Evolutionary conservation across 2,329 filamentous ascomycete genomes (phyloP).

Genomic region (Cytospora chrysosperma): DNA sequence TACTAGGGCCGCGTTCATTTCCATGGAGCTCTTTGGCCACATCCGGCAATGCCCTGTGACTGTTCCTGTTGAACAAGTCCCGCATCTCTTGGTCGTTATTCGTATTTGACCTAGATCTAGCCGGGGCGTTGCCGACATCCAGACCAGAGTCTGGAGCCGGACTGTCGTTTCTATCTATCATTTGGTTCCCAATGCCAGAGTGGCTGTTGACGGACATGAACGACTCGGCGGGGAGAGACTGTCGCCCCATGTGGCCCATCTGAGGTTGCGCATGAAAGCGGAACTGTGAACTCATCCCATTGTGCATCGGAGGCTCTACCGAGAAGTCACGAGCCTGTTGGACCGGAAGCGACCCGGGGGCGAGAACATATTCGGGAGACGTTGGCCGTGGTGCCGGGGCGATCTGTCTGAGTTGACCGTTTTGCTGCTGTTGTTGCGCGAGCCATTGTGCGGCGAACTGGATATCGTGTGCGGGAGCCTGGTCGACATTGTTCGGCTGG

Average conservation of each 20-base stretch:
- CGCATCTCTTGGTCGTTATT: constrained; percentile 82
- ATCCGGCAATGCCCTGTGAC: constrained; percentile 65
- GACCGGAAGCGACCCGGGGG: constrained; percentile 49
- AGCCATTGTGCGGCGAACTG: constrained; percentile 51
- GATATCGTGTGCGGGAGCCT: constrained; percentile 43
- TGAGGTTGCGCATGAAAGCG: constrained; percentile 42
- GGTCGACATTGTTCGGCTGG: constrained; percentile 50
- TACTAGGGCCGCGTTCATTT: constrained; percentile 76
- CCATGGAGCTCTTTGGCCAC: constrained; percentile 74
- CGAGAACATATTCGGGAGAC: constrained; percentile 58
- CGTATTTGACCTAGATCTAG: constrained; percentile 65
- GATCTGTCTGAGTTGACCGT: constrained; percentile 45
- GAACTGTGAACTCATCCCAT: constrained; percentile 37
- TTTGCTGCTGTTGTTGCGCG: constrained; percentile 34
- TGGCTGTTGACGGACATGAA: constrained; percentile 37
- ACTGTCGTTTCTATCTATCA: constrained; percentile 59
- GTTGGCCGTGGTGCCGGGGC: constrained; percentile 43
- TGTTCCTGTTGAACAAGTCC: constrained; percentile 69
- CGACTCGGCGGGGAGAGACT: constrained; percentile 54
- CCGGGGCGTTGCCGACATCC: constrained; percentile 46
- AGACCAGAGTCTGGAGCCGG: constrained; percentile 56
- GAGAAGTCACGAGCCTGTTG: constrained; percentile 42
- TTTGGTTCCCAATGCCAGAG: constrained; percentile 42
- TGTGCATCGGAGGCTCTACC: constrained; percentile 51
- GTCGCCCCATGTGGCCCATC: constrained; percentile 38